Evolutionary conservation across 2,329 filamentous ascomycete genomes (phyloP).

Genomic region (Fusarium buxicola): DNA sequence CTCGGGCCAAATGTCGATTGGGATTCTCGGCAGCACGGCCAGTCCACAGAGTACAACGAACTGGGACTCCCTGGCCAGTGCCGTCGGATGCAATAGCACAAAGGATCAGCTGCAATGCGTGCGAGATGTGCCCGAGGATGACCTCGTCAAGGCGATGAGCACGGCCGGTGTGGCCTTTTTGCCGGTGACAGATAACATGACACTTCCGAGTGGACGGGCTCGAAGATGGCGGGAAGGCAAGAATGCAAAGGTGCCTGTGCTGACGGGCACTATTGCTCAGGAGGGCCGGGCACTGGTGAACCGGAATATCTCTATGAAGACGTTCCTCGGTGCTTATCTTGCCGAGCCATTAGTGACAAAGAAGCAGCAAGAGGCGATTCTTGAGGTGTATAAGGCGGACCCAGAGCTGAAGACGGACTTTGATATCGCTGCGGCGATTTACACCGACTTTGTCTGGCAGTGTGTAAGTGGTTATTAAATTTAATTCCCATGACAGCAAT

Average conservation of each 20-base stretch:
- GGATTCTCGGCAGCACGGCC: slow-evolving; percentile 23
- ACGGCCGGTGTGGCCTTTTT: slow-evolving; percentile 8
- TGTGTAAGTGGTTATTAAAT: slow-evolving; percentile 37
- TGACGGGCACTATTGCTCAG: slow-evolving; percentile 43
- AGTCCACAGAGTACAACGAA: not conserved
- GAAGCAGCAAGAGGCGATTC: slow-evolving; percentile 21
- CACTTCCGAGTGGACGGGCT: slow-evolving; percentile 25
- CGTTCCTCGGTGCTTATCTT: slow-evolving; percentile 37
- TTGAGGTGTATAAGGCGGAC: slow-evolving; percentile 33
- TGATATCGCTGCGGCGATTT: slow-evolving; percentile 43
- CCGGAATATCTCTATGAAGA: slow-evolving; percentile 32
- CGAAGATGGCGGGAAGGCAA: slow-evolving; percentile 37
- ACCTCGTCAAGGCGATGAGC: slow-evolving; percentile 31
- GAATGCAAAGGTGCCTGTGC: slow-evolving; percentile 37
- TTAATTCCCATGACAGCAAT: not conserved
- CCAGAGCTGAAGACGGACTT: slow-evolving; percentile 32
- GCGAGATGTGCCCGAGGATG: slow-evolving; percentile 21
- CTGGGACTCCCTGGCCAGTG: slow-evolving; percentile 33
- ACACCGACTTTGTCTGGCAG: slow-evolving; percentile 45
- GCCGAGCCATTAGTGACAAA: slow-evolving; percentile 15
- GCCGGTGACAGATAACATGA: slow-evolving; percentile 36
- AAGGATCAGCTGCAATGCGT: slow-evolving; percentile 38
- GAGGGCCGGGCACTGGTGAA: slow-evolving; percentile 43
- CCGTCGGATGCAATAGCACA: slow-evolving; percentile 29
- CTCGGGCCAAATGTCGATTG: slow-evolving; percentile 47